A percentile compares a stretch with the other conserved stretches of the same genome.
These are phyloP conservation scores for Earliella scabrosa DNA, from an alignment of 1,284 basidiomycete species.

Conservation along the genomic window DNA sequence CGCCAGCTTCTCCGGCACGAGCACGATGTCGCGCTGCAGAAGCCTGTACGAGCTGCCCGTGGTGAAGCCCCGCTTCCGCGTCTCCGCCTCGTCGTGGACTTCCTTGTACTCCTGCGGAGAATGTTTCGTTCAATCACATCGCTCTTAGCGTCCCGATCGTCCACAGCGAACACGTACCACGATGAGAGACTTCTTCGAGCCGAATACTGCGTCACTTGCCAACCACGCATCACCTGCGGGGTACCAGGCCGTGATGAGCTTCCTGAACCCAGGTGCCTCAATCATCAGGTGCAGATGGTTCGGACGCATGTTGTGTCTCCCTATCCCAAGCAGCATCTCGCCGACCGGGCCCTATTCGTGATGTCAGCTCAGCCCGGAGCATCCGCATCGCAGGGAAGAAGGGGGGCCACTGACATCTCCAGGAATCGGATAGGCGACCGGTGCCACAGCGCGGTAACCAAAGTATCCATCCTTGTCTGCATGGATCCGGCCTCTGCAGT, in stretches of 20 bases:
- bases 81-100: constrained; percentile 55
- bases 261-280: constrained; percentile 71
- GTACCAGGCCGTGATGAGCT: constrained; percentile 77
- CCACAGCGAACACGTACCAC: constrained; percentile 49
- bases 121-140: not conserved
- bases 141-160: constrained; percentile 14
- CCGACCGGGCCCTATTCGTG: constrained; percentile 72
- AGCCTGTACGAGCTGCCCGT: constrained; percentile 63
- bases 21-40: constrained; percentile 62
- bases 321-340: constrained; percentile 57
- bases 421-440: constrained; percentile 81
- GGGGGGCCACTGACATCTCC: constrained; percentile 54
- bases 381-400: not conserved
- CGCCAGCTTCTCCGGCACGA: constrained; percentile 59
- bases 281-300: constrained; percentile 81
- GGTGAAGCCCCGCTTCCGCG: constrained; percentile 64
- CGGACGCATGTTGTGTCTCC: constrained; percentile 79
- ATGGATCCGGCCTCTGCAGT: constrained; percentile 77
- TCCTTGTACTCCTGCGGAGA: constrained; percentile 48
- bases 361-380: constrained; percentile 15
- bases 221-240: constrained; percentile 72
- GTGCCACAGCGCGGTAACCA: constrained; percentile 78
- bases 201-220: constrained; percentile 77
- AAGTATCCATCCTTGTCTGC: constrained; percentile 70
- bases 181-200: constrained; percentile 69